These are phyloP conservation scores for Tetrahymena borealis DNA, from an alignment of 73 alveolate species.

Conservation along the genomic window DNA sequence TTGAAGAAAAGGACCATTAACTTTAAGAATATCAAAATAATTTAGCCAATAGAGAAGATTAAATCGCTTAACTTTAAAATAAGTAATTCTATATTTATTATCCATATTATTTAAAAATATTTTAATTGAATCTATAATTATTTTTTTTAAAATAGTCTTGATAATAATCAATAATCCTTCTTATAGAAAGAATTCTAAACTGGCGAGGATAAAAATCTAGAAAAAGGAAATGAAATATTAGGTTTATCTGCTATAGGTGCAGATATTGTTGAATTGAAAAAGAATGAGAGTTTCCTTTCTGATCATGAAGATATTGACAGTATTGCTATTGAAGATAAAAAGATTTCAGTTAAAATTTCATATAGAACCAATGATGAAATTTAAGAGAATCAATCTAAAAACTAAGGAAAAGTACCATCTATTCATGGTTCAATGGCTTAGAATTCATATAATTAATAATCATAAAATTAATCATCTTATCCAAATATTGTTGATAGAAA, in stretches of 20 bases:
- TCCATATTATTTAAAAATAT: background rate
- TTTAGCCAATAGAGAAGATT: background rate
- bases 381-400: background rate
- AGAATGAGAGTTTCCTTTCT: background rate
- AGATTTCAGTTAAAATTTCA: background rate
- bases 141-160: background rate
- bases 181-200: background rate
- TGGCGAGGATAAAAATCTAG: background rate
- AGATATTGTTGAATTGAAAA: background rate
- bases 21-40: background rate
- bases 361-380: background rate
- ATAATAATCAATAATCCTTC: background rate
- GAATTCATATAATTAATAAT: background rate
- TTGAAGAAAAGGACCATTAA: background rate
- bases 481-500: background rate
- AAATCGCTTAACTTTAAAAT: background rate
- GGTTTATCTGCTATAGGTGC: background rate
- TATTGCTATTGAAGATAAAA: background rate
- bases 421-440: background rate
- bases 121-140: background rate
- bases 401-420: background rate
- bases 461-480: background rate
- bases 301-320: background rate
- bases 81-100: background rate
- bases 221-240: background rate